Evolutionary conservation across 148 eudicot genomes (phyloP).

Genomic region (Fallopia convolvulus): DNA sequence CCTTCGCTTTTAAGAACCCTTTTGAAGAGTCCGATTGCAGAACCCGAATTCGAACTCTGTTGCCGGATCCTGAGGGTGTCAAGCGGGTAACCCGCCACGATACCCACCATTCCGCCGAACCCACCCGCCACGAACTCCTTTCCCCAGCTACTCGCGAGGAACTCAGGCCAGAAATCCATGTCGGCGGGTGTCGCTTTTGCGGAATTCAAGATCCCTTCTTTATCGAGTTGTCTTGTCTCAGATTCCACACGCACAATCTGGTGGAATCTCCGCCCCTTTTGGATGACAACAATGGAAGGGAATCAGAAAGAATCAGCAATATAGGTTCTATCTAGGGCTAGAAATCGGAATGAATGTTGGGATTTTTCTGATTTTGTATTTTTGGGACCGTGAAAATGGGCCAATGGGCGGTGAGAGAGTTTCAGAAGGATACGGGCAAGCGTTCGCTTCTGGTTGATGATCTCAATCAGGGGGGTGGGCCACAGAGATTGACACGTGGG

Average conservation of each 20-base stretch:
- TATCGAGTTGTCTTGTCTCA: neutral
- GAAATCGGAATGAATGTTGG: neutral
- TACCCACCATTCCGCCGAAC: conserved; percentile 75
- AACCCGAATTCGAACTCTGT: conserved; percentile 41
- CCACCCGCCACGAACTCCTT: conserved; percentile 94
- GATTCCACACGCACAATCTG: neutral
- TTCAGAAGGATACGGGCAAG: neutral
- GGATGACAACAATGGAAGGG: neutral
- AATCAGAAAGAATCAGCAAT: neutral
- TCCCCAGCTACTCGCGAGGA: conserved; percentile 82
- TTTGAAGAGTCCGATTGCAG: conserved; percentile 52
- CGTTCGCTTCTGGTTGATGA: neutral
- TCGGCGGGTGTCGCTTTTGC: neutral
- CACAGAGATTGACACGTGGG: neutral
- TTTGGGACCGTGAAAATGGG: neutral
- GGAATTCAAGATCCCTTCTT: neutral
- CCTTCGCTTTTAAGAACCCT: conserved; percentile 47
- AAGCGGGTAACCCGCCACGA: conserved; percentile 80
- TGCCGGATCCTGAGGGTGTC: conserved; percentile 76
- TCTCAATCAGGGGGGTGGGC: neutral
- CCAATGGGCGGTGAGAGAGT: neutral
- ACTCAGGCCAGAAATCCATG: conserved; percentile 99
- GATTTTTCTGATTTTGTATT: neutral
- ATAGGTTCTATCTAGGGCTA: neutral
- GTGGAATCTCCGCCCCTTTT: neutral